Percentiles rank a stretch among this genome's conserved stretches.
phyloP scores from a whole-genome alignment of 2,329 filamentous ascomycete species.

The Colletotrichum abscissum region DNA sequence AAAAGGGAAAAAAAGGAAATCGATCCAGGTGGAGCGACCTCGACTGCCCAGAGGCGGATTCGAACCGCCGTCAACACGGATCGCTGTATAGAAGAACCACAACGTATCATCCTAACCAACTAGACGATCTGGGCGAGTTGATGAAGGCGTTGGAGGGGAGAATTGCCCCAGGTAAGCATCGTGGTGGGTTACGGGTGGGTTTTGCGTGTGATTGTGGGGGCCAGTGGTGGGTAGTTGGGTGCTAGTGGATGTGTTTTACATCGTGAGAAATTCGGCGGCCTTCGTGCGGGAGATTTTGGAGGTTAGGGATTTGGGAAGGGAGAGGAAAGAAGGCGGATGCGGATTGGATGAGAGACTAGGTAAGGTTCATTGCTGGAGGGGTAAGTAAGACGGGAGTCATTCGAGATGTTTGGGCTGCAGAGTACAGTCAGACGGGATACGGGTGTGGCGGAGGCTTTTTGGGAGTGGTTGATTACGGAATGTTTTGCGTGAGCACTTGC shows the following conservation, averaged over 20 bases:
- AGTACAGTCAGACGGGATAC: constrained; percentile 17
- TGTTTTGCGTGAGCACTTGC: background rate
- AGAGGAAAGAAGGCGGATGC: background rate
- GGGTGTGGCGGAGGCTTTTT: constrained; percentile 10
- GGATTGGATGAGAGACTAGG: background rate
- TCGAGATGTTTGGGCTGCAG: background rate
- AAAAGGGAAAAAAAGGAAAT: background rate
- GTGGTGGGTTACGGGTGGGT: background rate
- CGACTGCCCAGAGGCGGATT: background rate
- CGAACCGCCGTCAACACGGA: background rate
- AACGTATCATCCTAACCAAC: background rate
- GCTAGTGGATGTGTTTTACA: too few species aligned
- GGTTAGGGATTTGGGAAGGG: too few species aligned
- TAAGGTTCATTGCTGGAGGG: background rate
- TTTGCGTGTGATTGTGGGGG: background rate
- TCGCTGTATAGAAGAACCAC: background rate
- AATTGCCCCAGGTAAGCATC: background rate
- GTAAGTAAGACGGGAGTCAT: background rate
- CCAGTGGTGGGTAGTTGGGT: too few species aligned
- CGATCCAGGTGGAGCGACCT: background rate
- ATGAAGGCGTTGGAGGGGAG: background rate
- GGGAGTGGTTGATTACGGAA: background rate
- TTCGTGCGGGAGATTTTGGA: background rate
- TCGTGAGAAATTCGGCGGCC: too few species aligned
- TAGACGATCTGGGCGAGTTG: background rate